Base-by-base conservation (phyloP, 2,329 filamentous ascomycete genomes). In the Calonectria leucothoes region DNA sequence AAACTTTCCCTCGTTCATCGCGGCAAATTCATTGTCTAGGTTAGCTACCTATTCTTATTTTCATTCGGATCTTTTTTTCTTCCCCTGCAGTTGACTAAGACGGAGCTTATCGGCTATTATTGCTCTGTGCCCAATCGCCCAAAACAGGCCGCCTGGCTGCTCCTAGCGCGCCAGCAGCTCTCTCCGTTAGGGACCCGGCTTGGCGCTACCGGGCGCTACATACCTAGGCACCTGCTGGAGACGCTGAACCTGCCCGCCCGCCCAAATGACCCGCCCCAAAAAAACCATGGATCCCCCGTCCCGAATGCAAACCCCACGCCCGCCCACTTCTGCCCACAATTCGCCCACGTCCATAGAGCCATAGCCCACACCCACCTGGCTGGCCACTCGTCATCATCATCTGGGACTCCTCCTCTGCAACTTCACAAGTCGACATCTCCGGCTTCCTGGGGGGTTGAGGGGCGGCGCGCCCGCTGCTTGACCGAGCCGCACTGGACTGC, bases 311-410 rank as follows among this genome's bases (percentile, higher is more conserved):
- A 71, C 66, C 66, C 63, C 67, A 73, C 68, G 70, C 74, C 65
- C 51, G 35, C 68, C 66, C 67, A 69, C 66, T 37, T n/a, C 42
- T 33, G 39, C 52, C 66, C 66, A 69, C 66, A 51, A 59, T 64
- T 69, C 35, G 68, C 74, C 75, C 74, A 77, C 73, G 72, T 66
- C 57, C 73, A 75, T 76, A 74, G 74, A 61, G 72, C 70, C 76
- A 77, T 76, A 70, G 69, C 74, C 68, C 78, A 80, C 78, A 74
- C 73, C 33, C 72, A 69, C 70, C 75, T 59, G 52, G 55, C 23
- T 68, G 69, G 52, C 75, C 75, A 77, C 77, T 65, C 71, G 74
- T 71, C 77, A 75, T 77, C 75, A 76, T 72, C 75, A 69, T 29
- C 23, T 37, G 35, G 37, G 20, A 33, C 49, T 33, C 35, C n/a